These are phyloP conservation scores for Tuber borchii DNA, from an alignment of 495 filamentous ascomycete species.

Conservation along the genomic window DNA sequence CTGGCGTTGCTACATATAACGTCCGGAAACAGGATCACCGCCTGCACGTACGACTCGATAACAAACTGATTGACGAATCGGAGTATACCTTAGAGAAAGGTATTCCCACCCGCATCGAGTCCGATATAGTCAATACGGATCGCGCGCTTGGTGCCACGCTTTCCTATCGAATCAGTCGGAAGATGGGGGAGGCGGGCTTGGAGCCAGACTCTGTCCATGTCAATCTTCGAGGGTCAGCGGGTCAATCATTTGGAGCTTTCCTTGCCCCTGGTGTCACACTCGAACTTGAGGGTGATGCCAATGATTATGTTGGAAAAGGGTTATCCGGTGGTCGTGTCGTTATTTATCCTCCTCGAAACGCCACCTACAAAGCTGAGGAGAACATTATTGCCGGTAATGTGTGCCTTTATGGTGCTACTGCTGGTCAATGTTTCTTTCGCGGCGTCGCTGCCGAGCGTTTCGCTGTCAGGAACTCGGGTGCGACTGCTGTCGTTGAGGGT, in stretches of 20 bases:
- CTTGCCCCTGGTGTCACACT: slow-evolving; percentile 91
- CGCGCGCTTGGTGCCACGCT: slow-evolving; percentile 89
- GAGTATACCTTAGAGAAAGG: slow-evolving; percentile 96
- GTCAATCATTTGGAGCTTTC: slow-evolving; percentile 95
- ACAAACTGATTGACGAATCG: slow-evolving; percentile 96
- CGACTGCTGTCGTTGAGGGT: slow-evolving; percentile 93
- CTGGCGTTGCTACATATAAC: slow-evolving; percentile 96
- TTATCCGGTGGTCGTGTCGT: slow-evolving; percentile 93
- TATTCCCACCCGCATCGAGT: slow-evolving; percentile 88
- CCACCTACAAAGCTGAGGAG: slow-evolving; percentile 95
- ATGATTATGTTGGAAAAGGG: slow-evolving; percentile 98
- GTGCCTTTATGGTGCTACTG: slow-evolving; percentile 93
- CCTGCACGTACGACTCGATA: slow-evolving; percentile 90
- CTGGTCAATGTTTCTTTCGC: slow-evolving; percentile 93
- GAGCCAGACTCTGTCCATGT: slow-evolving; percentile 94
- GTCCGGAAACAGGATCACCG: slow-evolving; percentile 97
- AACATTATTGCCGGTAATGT: slow-evolving; percentile 96
- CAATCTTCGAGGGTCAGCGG: slow-evolving; percentile 97
- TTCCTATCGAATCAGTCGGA: slow-evolving; percentile 92
- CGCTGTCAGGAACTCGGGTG: slow-evolving; percentile 95
- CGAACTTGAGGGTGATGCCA: slow-evolving; percentile 94
- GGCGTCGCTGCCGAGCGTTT: slow-evolving; percentile 97
- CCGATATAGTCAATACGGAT: slow-evolving; percentile 97
- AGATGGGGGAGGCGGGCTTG: slow-evolving; percentile 82
- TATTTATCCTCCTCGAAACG: slow-evolving; percentile 88